Evolutionary conservation across 495 filamentous ascomycete species (phyloP), one percentile per base, ranked within the genome.

Genomic region (Pseudotulostoma volvatum): DNA sequence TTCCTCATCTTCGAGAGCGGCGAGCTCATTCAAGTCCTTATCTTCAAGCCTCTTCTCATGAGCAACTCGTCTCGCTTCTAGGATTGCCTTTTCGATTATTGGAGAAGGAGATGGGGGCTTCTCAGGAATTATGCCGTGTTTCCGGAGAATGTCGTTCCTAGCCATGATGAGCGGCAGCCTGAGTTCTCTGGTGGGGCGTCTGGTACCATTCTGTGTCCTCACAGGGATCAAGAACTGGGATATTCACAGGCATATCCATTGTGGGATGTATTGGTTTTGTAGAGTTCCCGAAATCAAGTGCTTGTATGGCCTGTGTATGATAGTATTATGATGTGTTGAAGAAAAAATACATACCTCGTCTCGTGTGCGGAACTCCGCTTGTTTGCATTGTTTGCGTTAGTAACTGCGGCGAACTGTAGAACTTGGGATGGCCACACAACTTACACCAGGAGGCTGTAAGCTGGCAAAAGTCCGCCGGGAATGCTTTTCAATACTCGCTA

Each of bases 111-210:
- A 92, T 11, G 88, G 83, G 1, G 88, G 85, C 56, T 93, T 95
- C 52, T 95, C 87, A 9, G 90, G 90, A 40, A 99, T 96, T 37
- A 99, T 65, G 31, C 83, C 82, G 61, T 96, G 85, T 56, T 93
- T 86, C 39, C 90, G 84, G 36, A 99, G 82, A 51, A 99, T 99
- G 44, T 99, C 90, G 52, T 99, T 99, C 88, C 87, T 95, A 54
- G 37, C 19, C 36, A 15, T 13, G 34, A 11, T 28, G 38, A 35
- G 41, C 42, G 38, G 33, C 36, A 37, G 15, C 36, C 25, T 15
- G 21, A 44, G 43, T 44, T 18, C 43, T 33, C 39, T 16, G 8
- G 15, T 33, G 16, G 14, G n/a, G 33, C 14, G 20, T 15, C 13
- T 37, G 39, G 39, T 64, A 93, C 90, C 90, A 97, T 79, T 97